Evolutionary conservation across 2,329 filamentous ascomycete species (phyloP).

Genomic region (Thelonectria blattea): DNA sequence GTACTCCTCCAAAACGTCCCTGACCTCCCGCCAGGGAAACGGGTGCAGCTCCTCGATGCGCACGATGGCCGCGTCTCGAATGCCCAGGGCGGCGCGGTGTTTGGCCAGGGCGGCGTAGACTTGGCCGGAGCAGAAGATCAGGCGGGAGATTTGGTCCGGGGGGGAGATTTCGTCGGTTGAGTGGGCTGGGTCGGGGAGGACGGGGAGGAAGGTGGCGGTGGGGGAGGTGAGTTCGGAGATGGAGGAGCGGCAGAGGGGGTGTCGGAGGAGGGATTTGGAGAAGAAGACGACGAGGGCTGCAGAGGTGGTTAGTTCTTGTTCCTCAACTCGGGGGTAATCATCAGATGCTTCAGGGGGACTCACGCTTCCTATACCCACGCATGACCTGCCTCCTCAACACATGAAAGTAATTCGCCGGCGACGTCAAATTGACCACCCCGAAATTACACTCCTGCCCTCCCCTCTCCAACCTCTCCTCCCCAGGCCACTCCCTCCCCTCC

Average conservation of each 20-base stretch:
- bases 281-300: constrained; percentile 94
- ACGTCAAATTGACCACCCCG: constrained; percentile 95
- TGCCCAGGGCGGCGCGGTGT: constrained; percentile 19
- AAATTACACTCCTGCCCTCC: constrained; percentile 99
- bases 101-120: constrained; percentile 63
- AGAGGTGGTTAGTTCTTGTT: constrained; percentile 4
- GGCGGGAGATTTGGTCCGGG: constrained; percentile 86
- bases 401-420: constrained; percentile 93
- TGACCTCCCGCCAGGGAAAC: constrained; percentile 34
- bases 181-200: constrained; percentile 88
- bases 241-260: constrained; percentile 84
- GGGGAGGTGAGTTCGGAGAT: constrained; percentile 90
- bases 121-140: constrained; percentile 92
- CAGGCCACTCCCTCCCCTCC: constrained; percentile 89
- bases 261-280: constrained; percentile 93
- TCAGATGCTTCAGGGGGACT: constrained; percentile 48
- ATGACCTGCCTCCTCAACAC: constrained; percentile 95
- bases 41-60: constrained; percentile 36
- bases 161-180: constrained; percentile 73
- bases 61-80: constrained; percentile 28
- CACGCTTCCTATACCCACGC: constrained; percentile 97
- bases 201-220: constrained; percentile 87
- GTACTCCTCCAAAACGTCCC: constrained; percentile 31
- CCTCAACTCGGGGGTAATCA: background rate
- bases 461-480: constrained; percentile 82